These are phyloP conservation scores for Leccinum disarticulatum DNA, from an alignment of 768 basidiomycete genomes.

Conservation along the genomic window DNA sequence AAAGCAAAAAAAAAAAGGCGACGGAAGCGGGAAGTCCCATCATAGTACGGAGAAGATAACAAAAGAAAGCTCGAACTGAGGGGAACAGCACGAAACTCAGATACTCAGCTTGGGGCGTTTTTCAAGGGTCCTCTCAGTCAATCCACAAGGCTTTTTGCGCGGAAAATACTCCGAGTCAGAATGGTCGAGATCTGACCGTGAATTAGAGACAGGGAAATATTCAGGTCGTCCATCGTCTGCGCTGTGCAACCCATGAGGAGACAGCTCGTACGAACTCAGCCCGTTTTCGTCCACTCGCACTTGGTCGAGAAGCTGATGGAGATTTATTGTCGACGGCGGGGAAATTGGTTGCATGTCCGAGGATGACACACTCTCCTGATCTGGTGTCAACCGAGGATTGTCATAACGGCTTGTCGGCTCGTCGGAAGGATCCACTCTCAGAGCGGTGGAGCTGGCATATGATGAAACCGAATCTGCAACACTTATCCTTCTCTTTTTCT, in stretches of 20 bases:
- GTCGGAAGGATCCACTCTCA: constrained; percentile 28
- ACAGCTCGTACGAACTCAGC: constrained; percentile 29
- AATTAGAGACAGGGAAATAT: constrained; percentile 37
- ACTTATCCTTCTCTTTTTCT: constrained; percentile 37
- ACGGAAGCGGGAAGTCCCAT: background rate
- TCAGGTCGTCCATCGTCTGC: constrained; percentile 29
- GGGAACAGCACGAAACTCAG: constrained; percentile 19
- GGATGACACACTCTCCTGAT: constrained; percentile 33
- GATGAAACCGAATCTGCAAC: constrained; percentile 37
- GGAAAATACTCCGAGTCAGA: constrained; percentile 28
- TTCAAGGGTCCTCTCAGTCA: constrained; percentile 24
- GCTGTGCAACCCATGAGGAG: constrained; percentile 17
- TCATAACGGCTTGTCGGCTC: constrained; percentile 22
- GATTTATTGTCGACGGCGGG: constrained; percentile 29
- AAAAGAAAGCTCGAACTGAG: constrained; percentile 4
- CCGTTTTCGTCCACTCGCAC: constrained; percentile 23
- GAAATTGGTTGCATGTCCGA: constrained; percentile 35
- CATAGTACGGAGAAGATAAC: constrained; percentile 1
- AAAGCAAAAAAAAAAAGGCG: background rate
- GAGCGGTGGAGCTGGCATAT: constrained; percentile 29
- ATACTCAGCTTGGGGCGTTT: constrained; percentile 29
- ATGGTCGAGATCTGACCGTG: constrained; percentile 34
- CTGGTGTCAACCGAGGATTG: constrained; percentile 33
- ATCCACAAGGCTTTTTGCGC: constrained; percentile 24
- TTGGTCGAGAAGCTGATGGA: constrained; percentile 30